Base-by-base conservation (phyloP, 2,329 filamentous ascomycete genomes). In the Lasiodiplodia citricola region DNA sequence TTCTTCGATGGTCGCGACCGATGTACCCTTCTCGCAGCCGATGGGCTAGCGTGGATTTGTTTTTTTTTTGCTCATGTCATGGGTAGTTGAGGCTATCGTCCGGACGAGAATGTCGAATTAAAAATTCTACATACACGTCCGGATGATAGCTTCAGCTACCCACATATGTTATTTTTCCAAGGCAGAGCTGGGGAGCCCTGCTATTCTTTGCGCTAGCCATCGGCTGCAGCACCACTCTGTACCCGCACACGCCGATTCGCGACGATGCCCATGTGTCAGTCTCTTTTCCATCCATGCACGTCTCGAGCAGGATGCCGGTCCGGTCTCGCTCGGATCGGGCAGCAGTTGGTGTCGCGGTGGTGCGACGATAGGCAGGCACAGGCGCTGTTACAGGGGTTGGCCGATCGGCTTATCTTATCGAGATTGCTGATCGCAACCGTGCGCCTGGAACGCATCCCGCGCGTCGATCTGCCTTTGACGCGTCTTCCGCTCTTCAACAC, bases 351-450 rank as follows among this genome's bases (percentile, higher is more conserved):
- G 58, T 23, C 7, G 58, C 41, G 37, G 11, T 63, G 58, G 58
- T 63, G 58, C 51, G 58, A 63, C 58, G 44, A 5, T 16, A 18
- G 11, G 38, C 38, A 7, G 23, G 35, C 16, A 37, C 38, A 14
- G 23, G 35, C 16, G 38, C 38, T 60, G 57, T 41, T 10, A 64
- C 44, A 37, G n/a, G 47, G 31, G 52, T 52, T 64, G 25, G 60
- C 31, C 60, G 60, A 64, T 64, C 44, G 60, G n/a, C 47, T 52
- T 64, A 64, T 64, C 60, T 64, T 64, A 64, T 64, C 60, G 47
- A 11, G 28, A 4, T 21, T 6, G 16, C 41, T 63, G 37, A 50
- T 31, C 60, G 11, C 28, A 31, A 3, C 13, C 47, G 37, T 38
- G 60, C 54, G 31, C 41, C 58, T 8, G 13, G 23, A n/a, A 21